phyloP scores from a whole-genome alignment of 2,329 filamentous ascomycete genomes.

The Diaporthe vaccinii region DNA sequence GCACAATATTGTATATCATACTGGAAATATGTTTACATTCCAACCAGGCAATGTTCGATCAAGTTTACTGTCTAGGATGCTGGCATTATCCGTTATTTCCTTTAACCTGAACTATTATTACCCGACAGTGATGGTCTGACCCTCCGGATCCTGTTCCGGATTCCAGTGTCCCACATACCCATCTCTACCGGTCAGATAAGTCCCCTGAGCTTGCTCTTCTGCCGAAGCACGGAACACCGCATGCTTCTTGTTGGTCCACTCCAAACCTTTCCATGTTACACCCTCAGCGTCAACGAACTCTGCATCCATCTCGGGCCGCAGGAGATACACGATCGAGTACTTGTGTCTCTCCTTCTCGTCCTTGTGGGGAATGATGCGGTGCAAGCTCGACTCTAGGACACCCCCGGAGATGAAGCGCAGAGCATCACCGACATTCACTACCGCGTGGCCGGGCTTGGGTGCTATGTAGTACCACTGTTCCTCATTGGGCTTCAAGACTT shows the following conservation, averaged over 20 bases:
- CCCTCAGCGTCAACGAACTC: constrained; percentile 21
- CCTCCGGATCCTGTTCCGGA: background rate
- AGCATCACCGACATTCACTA: background rate
- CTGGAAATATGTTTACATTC: too few relatives aligned
- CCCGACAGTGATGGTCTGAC: background rate
- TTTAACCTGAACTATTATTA: background rate
- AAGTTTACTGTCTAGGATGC: too few relatives aligned
- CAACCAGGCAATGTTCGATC: too few relatives aligned
- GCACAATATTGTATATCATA: too few relatives aligned
- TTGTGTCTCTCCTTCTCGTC: constrained; percentile 23
- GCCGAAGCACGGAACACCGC: constrained; percentile 13
- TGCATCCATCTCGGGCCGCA: constrained; percentile 8
- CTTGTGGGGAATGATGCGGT: constrained; percentile 5
- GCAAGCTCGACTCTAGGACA: constrained; percentile 12
- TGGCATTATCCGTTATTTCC: background rate
- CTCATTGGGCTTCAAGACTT: constrained; percentile 15
- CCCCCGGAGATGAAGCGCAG: constrained; percentile 11
- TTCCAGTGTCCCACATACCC: constrained; percentile 24
- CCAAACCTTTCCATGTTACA: background rate
- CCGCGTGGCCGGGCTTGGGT: constrained; percentile 16
- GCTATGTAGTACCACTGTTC: constrained; percentile 32
- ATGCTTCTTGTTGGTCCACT: constrained; percentile 32
- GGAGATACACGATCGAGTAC: constrained; percentile 9
- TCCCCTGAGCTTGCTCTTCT: constrained; percentile 4
- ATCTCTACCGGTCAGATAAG: constrained; percentile 21